A percentile compares a stretch with the other conserved stretches of the same genome.
Conservation (phyloP, 1,139 yeast species). For the Sugiyamaella grinbergsii region DNA sequence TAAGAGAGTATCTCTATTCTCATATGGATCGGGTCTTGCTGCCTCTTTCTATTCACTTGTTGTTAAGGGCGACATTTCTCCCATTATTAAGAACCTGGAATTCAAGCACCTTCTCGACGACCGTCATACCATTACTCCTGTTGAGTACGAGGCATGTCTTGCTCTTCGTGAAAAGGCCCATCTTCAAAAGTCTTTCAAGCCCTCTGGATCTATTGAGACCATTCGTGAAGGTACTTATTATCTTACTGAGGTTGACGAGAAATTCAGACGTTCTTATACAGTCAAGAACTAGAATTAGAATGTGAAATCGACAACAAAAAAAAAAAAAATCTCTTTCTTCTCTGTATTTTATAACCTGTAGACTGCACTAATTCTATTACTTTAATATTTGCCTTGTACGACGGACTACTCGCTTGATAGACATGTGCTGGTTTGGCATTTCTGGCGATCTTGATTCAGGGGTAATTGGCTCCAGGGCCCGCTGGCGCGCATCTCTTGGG, state of each 20-base stretch:
- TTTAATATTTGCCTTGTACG: background rate
- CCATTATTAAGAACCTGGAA: slow-evolving; percentile 66
- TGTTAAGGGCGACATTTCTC: slow-evolving; percentile 78
- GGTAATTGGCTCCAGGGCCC: slow-evolving; percentile 3
- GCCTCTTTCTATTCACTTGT: slow-evolving; percentile 80
- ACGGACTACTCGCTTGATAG: background rate
- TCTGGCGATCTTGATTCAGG: slow-evolving; percentile 5
- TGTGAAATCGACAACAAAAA: background rate
- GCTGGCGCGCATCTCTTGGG: slow-evolving; percentile 1
- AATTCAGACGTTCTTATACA: slow-evolving; percentile 79
- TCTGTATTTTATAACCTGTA: slow-evolving; percentile 14
- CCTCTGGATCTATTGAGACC: slow-evolving; percentile 74
- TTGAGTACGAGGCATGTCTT: slow-evolving; percentile 78
- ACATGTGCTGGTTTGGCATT: no score
- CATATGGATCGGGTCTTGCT: slow-evolving; percentile 98
- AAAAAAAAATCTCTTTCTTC: background rate
- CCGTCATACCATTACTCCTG: slow-evolving; percentile 72
- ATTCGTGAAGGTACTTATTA: slow-evolving; percentile 80
- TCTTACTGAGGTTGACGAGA: slow-evolving; percentile 81
- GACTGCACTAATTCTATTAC: slow-evolving; percentile 4
- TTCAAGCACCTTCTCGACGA: slow-evolving; percentile 67
- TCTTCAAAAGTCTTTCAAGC: slow-evolving; percentile 74
- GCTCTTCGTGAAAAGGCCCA: slow-evolving; percentile 88
- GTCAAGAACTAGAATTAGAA: slow-evolving; percentile 43
- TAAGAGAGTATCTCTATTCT: slow-evolving; percentile 89